Evolutionary conservation across 345 rosid genomes (phyloP).

Genomic region (Populus alba): DNA sequence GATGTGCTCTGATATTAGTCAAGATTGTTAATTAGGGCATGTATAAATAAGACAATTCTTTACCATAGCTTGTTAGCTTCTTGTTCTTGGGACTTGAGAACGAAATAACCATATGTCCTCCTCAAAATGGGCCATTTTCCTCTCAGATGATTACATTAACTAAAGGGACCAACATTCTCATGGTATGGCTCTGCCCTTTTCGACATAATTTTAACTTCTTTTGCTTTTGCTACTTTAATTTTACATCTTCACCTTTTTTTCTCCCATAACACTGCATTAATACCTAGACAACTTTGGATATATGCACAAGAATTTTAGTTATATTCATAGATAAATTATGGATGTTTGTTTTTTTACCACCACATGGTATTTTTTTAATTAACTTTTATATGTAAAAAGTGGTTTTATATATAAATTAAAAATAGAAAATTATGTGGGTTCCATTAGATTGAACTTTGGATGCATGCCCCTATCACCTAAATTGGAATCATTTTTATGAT

Average conservation of each 20-base stretch:
- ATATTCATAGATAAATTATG: too few relatives aligned
- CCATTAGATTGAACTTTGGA: neutral
- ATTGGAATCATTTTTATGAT: too few relatives aligned
- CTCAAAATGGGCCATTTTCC: conserved; percentile 37
- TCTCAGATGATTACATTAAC: conserved; percentile 31
- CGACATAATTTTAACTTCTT: conserved; percentile 13
- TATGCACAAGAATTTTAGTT: too few relatives aligned
- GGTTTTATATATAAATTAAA: too few relatives aligned
- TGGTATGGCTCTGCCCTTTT: conserved; percentile 38
- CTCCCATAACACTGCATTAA: neutral
- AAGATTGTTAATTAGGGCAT: neutral
- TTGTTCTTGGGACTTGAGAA: conserved; percentile 29
- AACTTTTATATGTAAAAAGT: neutral
- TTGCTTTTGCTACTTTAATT: conserved; percentile 4
- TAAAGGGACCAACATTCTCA: conserved; percentile 45
- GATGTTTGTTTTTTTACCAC: too few relatives aligned
- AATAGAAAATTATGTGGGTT: neutral
- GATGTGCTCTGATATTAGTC: neutral
- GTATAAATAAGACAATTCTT: neutral
- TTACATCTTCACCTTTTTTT: neutral
- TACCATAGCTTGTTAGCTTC: neutral
- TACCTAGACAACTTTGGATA: too few relatives aligned
- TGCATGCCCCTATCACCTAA: neutral
- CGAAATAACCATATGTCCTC: conserved; percentile 16
- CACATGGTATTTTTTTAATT: too few relatives aligned